Conservation (phyloP, 2,329 filamentous ascomycete genomes). For the Diaporthe sp. region DNA sequence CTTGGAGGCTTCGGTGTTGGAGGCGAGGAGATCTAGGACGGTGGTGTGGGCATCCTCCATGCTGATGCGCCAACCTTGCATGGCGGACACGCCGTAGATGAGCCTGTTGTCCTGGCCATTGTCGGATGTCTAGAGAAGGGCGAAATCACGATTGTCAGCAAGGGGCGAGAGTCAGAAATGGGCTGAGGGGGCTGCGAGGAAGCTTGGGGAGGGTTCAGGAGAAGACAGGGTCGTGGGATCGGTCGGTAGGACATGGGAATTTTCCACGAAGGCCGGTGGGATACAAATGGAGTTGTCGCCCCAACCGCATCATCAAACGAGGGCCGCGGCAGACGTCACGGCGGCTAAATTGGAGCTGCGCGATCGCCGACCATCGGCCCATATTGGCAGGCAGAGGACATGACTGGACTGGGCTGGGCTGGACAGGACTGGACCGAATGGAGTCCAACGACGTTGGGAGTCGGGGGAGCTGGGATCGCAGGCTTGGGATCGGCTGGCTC, state of each 20-base stretch:
- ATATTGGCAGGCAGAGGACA: background rate
- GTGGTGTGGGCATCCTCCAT: conserved; percentile 98
- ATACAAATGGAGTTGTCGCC: conserved; percentile 22
- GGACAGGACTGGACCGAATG: background rate
- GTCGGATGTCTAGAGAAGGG: conserved; percentile 78
- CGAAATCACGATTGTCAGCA: conserved; percentile 47
- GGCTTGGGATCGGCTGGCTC: conserved; percentile 8
- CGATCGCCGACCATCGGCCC: background rate
- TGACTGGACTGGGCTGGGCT: background rate
- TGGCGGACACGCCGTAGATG: conserved; percentile 94
- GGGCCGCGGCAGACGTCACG: background rate
- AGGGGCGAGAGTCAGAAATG: conserved; percentile 26
- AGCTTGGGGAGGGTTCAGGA: conserved; percentile 10
- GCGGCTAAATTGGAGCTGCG: conserved; percentile 4
- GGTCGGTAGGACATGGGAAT: background rate
- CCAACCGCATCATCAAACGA: background rate
- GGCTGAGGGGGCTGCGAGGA: background rate
- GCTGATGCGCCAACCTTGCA: conserved; percentile 99
- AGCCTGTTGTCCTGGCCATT: conserved; percentile 93
- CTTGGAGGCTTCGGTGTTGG: conserved; percentile 68
- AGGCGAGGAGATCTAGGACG: conserved; percentile 85
- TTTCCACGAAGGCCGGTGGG: background rate
- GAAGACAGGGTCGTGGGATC: conserved; percentile 5
- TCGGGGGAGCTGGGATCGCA: background rate
- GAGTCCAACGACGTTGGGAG: background rate